Evolutionary conservation across 208 protist genomes (phyloP).

Genomic region (Trypanosoma congolense): DNA sequence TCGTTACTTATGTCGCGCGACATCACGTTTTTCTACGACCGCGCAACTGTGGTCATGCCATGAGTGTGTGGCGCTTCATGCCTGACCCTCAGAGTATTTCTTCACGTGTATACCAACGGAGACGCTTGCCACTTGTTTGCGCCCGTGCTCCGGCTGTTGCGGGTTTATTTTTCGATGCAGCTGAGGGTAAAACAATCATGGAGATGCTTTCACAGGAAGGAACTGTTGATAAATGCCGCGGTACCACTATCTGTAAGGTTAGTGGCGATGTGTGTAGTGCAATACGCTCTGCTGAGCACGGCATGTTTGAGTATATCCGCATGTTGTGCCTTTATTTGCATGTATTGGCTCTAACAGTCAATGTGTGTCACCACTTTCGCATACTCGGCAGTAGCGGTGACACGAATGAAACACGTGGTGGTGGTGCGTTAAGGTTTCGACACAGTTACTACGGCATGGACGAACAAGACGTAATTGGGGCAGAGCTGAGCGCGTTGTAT

Average conservation of each 20-base stretch:
- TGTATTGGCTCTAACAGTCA: constrained; percentile 36
- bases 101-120: constrained; percentile 14
- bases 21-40: constrained; percentile 64
- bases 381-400: constrained; percentile 22
- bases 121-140: constrained; percentile 39
- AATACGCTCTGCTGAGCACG: constrained; percentile 30
- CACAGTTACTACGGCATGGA: constrained; percentile 5
- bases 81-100: not conserved
- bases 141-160: constrained; percentile 25
- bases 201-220: constrained; percentile 1
- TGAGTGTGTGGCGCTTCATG: constrained; percentile 35
- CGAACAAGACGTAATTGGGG: constrained; percentile 1
- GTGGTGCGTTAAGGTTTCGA: not conserved
- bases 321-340: constrained; percentile 53
- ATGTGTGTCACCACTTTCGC: constrained; percentile 32
- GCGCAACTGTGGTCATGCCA: constrained; percentile 35
- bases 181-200: constrained; percentile 16
- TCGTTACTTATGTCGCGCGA: constrained; percentile 60
- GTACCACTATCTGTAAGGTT: not conserved
- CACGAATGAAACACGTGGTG: not conserved
- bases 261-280: not conserved
- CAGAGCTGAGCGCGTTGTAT: not conserved
- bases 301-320: constrained; percentile 56
- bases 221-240: not conserved
- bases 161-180: constrained; percentile 30